Conservation (phyloP, 2,329 filamentous ascomycete species). For the Fusarium goolgardi region DNA sequence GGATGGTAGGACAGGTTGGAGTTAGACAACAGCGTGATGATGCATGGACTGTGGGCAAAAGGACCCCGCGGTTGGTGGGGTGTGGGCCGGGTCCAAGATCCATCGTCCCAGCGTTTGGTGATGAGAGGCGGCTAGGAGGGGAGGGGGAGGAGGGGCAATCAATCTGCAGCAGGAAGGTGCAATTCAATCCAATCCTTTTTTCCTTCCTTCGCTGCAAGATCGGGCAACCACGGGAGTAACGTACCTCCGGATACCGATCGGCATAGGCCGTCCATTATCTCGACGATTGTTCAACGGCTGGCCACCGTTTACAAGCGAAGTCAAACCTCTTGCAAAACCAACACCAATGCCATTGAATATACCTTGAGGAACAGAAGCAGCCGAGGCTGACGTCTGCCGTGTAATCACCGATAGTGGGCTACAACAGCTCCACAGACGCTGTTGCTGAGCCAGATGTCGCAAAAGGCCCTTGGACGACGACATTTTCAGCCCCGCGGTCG, state of each 20-base stretch:
- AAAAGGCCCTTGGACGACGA: constrained; percentile 47
- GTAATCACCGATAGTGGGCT: constrained; percentile 39
- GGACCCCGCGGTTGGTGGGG: constrained; percentile 38
- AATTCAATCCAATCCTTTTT: background rate
- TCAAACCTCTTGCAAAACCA: constrained; percentile 20
- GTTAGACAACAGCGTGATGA: constrained; percentile 36
- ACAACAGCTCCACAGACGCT: constrained; percentile 43
- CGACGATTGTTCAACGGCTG: constrained; percentile 33
- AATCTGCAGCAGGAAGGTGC: constrained; percentile 11
- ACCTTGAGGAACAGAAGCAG: constrained; percentile 13
- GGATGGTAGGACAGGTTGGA: background rate
- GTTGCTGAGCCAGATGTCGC: constrained; percentile 45
- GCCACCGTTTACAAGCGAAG: constrained; percentile 26
- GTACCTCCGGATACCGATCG: constrained; percentile 46
- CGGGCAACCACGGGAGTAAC: constrained; percentile 21
- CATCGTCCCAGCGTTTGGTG: constrained; percentile 20
- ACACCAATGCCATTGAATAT: constrained; percentile 14
- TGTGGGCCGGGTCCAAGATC: constrained; percentile 16
- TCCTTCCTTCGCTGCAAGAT: background rate
- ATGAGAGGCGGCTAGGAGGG: background rate
- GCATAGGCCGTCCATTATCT: constrained; percentile 34
- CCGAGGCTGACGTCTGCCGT: constrained; percentile 27
- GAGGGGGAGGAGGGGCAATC: constrained; percentile 15
- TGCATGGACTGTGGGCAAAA: constrained; percentile 12
- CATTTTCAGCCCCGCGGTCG: constrained; percentile 41